Evolutionary conservation across 495 filamentous ascomycete genomes (phyloP).

Genomic region (Tuber borchii): DNA sequence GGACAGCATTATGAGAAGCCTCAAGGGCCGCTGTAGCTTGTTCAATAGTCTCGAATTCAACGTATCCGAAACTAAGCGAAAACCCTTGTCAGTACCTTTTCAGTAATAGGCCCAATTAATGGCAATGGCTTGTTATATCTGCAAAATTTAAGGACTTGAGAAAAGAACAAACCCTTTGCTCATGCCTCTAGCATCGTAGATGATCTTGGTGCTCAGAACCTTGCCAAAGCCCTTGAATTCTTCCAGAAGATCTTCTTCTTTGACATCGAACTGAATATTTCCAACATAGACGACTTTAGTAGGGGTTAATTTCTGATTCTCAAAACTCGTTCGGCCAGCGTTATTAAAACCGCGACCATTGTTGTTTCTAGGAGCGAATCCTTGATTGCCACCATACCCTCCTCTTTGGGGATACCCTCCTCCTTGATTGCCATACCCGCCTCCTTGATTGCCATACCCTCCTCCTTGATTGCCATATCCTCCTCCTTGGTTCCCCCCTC

Average conservation of each 20-base stretch:
- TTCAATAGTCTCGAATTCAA: slow-evolving; percentile 57
- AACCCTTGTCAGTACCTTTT: slow-evolving; percentile 27
- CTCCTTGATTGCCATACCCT: background rate
- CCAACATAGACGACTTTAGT: slow-evolving; percentile 61
- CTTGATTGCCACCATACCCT: slow-evolving; percentile 9
- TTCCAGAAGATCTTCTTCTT: slow-evolving; percentile 60
- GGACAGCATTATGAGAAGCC: slow-evolving; percentile 60
- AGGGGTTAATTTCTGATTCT: slow-evolving; percentile 22
- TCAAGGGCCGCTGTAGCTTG: slow-evolving; percentile 57
- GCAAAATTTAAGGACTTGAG: slow-evolving; percentile 5
- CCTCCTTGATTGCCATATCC: background rate
- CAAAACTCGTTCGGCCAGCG: slow-evolving; percentile 21
- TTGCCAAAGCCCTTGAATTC: slow-evolving; percentile 62
- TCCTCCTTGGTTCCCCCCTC: background rate
- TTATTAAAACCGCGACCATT: slow-evolving; percentile 20
- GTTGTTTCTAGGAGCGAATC: slow-evolving; percentile 6
- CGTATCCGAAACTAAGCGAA: slow-evolving; percentile 65
- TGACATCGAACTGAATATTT: slow-evolving; percentile 81
- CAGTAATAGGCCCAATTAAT: slow-evolving; percentile 1
- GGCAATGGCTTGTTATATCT: background rate
- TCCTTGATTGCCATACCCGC: background rate
- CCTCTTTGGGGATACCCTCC: background rate
- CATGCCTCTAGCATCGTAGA: slow-evolving; percentile 63
- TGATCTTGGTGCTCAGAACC: slow-evolving; percentile 52
- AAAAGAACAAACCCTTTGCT: slow-evolving; percentile 72